Base-by-base conservation (phyloP, 2,329 filamentous ascomycete genomes). In the Trichoderma lentiforme region DNA sequence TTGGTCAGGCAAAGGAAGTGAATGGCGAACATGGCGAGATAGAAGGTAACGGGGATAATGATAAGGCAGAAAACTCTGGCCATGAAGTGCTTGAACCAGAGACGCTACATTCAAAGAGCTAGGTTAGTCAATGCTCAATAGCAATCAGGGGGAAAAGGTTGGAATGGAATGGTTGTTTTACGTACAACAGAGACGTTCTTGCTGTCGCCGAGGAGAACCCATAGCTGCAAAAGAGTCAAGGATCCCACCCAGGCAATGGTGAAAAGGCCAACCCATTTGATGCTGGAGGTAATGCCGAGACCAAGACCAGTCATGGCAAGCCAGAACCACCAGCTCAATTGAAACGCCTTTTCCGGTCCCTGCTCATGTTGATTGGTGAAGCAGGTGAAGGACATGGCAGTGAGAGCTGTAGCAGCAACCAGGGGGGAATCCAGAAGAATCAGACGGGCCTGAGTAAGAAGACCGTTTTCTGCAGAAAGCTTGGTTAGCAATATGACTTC, bases 231-330 rank as follows among this genome's bases (percentile, higher is more conserved):
- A 58, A 95, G 82, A 47, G 96, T 99, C 83, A 99, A 88, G 82
- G 88, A 90, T 74, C 96, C 96, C 76, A 99, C 94, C 96, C 96
- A 99, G 63, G 95, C 96, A 81, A 98, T 98, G 74, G 96, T 99
- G 86, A 99, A 98, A 67, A 99, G 87, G 65, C 96, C 96, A 79
- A 99, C 96, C 96, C 96, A 99, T 86, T 99, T 99, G 79, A 98
- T 95, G 84, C 95, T 98, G 74, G 91, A 89, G 8, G 96, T 98
- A 65, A 95, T 91, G 74, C 96, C 96, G 65, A 99, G 86, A 47
- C 92, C 93, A 57, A 99, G 84, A 77, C 96, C 96, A 58, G 93
- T 97, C 80, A 93, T 90, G 71, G 88, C 87, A 70, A 99, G 88
- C 95, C 96, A 99, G 84, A 98, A 98, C 96, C 96, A 99, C 96